A percentile compares a stretch with the other conserved stretches of the same genome.
Evolutionary conservation across 2,329 filamentous ascomycete genomes (phyloP).

Genomic region (Trichoderma polysporum): DNA sequence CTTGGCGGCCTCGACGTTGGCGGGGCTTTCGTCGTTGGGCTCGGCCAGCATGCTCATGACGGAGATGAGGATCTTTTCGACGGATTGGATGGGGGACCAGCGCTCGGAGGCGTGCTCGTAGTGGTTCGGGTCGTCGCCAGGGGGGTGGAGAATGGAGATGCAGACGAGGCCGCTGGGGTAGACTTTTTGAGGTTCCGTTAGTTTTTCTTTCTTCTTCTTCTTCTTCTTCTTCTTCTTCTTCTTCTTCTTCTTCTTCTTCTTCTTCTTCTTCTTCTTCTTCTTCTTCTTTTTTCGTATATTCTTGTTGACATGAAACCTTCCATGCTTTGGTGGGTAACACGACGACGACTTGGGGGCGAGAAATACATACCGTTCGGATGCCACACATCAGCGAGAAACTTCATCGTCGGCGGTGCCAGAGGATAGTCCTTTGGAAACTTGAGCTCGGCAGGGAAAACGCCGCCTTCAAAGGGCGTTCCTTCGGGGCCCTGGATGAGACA

Average conservation of each 20-base stretch:
- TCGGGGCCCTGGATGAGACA: slow-evolving; percentile 93
- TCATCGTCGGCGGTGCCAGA: slow-evolving; percentile 94
- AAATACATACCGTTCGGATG: slow-evolving; percentile 79
- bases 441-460: slow-evolving; percentile 91
- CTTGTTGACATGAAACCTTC: not conserved
- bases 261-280: too few species aligned
- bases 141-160: slow-evolving; percentile 96
- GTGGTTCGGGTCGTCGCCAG: slow-evolving; percentile 96
- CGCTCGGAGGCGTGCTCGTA: slow-evolving; percentile 95
- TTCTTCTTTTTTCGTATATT: not conserved
- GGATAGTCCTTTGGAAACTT: slow-evolving; percentile 96
- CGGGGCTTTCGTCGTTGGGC: slow-evolving; percentile 94
- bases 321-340: not conserved
- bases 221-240: too few species aligned
- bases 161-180: slow-evolving; percentile 91
- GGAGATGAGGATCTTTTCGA: slow-evolving; percentile 94
- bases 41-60: slow-evolving; percentile 99
- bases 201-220: not conserved
- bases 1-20: slow-evolving; percentile 93
- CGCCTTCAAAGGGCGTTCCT: slow-evolving; percentile 93
- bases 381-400: slow-evolving; percentile 90
- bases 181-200: slow-evolving; percentile 51
- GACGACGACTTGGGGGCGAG: not conserved
- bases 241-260: too few species aligned
- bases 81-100: slow-evolving; percentile 95